Percentiles rank a stretch among this genome's conserved stretches.
Conservation (phyloP, 257 asterid species). For the Ballota nigra region DNA sequence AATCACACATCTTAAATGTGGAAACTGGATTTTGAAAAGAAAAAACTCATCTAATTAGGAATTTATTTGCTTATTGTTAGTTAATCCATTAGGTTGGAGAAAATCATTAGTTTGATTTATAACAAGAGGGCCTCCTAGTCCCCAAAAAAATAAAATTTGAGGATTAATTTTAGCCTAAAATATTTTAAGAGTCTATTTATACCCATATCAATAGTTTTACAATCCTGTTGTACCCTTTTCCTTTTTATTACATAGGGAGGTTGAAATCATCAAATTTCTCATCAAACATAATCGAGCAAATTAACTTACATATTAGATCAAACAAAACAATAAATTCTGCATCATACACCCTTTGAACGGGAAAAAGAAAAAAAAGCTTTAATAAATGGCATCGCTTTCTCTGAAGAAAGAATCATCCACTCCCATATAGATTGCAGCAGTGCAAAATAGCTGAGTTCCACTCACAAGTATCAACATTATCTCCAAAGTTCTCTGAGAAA, state of each 20-base stretch:
- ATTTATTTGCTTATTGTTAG: too few relatives aligned
- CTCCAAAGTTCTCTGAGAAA: slow-evolving; percentile 73
- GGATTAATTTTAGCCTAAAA: too few relatives aligned
- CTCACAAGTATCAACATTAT: slow-evolving; percentile 59
- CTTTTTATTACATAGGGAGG: not conserved
- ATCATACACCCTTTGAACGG: not conserved
- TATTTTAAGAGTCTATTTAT: too few relatives aligned
- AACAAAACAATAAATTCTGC: not conserved
- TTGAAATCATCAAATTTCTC: not conserved
- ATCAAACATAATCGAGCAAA: not conserved
- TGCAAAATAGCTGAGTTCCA: slow-evolving; percentile 71
- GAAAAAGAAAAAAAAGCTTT: not conserved
- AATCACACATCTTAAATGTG: too few relatives aligned
- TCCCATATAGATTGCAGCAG: slow-evolving; percentile 64
- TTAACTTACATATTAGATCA: not conserved
- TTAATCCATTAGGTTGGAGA: too few relatives aligned
- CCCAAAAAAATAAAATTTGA: too few relatives aligned
- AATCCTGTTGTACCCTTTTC: too few relatives aligned
- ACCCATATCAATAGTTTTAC: too few relatives aligned
- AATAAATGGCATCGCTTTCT: not conserved
- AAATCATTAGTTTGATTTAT: too few relatives aligned
- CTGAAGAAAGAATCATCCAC: slow-evolving; percentile 27
- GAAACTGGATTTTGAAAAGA: too few relatives aligned
- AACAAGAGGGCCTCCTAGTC: too few relatives aligned
- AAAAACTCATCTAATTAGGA: too few relatives aligned